Evolutionary conservation across 352 stramenopile genomes (phyloP), one percentile per base, ranked within the genome.

Genomic region (Sclerospora graminicola): DNA sequence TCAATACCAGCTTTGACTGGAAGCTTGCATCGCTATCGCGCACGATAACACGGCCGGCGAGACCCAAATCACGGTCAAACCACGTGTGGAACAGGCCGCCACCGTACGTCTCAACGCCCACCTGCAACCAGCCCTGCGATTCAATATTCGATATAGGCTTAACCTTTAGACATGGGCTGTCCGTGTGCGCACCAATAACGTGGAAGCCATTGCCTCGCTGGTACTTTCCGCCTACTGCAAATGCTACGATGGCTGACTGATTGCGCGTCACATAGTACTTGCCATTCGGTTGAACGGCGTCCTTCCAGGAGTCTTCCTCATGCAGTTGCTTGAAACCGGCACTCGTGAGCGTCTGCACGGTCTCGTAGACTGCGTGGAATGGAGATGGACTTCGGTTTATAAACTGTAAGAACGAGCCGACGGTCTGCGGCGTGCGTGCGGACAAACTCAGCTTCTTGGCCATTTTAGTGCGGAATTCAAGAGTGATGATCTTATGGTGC

Each of bases 261-360:
- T 99, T 98, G 37, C 94, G 70, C 26, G 94, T 98, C 45, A 97
- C 96, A 63, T 91, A 99, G 66, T 99, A 99, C 66, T 97, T 98
- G 43, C 95, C 95, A 28, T 82, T 73, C 5, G 72, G 66, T 31
- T 70, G 39, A 14, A 96, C 48, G 14, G 41, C 41, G 15, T 68
- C 55, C 48, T 69, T 63, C 71, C 73, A 92, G 35, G 67, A 67
- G 32, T 90, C 69, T 21, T 87, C 66, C 49, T 98, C 88, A 34
- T 80, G 71, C 37, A 98, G 76, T 54, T 95, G 80, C 46, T 71
- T 63, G 59, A 98, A 98, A 47, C 90, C 93, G 5, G 77, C 85
- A n/a, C 69, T 57, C 51, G 84, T 66, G 35, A 98, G 71, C 30
- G 65, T 48, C 48, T 84, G 54, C 24, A 87, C 68, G 15, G 83